phyloP scores from a whole-genome alignment of 257 asterid species.

The Salvia splendens region DNA sequence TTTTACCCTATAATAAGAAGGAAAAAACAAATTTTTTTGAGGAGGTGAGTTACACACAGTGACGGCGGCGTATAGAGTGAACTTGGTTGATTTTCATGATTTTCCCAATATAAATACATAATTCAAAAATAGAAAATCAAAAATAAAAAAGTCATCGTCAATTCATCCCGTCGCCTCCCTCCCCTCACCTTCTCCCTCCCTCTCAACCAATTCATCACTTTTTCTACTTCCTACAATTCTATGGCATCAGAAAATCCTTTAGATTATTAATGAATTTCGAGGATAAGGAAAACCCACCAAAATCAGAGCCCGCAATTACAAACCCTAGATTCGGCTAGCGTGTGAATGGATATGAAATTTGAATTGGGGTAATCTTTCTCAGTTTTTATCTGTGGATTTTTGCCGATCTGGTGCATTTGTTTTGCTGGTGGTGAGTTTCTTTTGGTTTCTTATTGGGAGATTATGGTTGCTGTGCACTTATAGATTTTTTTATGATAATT shows the following conservation, averaged over 20 bases:
- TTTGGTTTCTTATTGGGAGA: constrained; percentile 21
- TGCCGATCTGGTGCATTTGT: constrained; percentile 44
- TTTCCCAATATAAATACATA: neutral
- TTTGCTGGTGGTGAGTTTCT: constrained; percentile 29
- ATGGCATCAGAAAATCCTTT: constrained; percentile 34
- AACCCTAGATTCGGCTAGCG: constrained; percentile 33
- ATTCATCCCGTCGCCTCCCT: too few relatives aligned
- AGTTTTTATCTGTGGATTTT: constrained; percentile 34
- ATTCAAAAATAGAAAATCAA: neutral
- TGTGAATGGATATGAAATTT: constrained; percentile 16
- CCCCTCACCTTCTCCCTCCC: constrained; percentile 39
- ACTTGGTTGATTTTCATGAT: constrained; percentile 31
- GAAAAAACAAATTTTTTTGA: too few relatives aligned
- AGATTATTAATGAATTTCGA: neutral
- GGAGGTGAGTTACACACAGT: constrained; percentile 6
- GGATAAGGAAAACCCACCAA: neutral
- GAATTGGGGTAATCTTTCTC: constrained; percentile 28
- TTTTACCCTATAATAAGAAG: too few relatives aligned
- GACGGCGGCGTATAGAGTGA: neutral
- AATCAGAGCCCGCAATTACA: constrained; percentile 18
- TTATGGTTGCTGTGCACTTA: constrained; percentile 7
- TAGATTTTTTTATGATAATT: neutral
- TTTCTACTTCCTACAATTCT: constrained; percentile 23
- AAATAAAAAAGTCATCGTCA: constrained; percentile 39
- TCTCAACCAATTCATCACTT: constrained; percentile 30